Base-by-base conservation (phyloP, 495 filamentous ascomycete species). In the Barbatosphaeria neglecta region DNA sequence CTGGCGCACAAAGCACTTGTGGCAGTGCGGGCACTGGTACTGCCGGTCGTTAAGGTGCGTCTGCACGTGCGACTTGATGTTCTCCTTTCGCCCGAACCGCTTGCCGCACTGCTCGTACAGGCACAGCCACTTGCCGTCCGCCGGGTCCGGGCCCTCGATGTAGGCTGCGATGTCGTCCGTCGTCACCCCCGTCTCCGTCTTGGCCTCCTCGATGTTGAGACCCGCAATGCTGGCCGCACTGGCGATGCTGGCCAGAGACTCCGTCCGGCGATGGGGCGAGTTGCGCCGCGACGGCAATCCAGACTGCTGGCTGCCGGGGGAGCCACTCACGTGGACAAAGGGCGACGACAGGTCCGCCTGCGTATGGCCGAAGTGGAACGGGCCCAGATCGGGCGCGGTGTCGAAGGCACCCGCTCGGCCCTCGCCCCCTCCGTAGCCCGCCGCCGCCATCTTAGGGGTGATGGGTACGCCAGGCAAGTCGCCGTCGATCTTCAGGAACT, bases 31-130 rank as follows among this genome's bases (percentile, higher is more conserved):
- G 60, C 92, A 98, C 56, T 81, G 78, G 66, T 82, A 98, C 58
- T 95, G 93, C 23, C 93, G 77, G 52, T 97, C 93, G 51, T 90
- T 90, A 45, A 98, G 81, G 58, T 98, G 92, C 1, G 92, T 96
- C 63, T 98, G 92, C 37, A 98, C 86, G 61, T 98, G 92, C 8
- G 88, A 90, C 57, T 90, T 93, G 69, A 95, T 93, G 63, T 98
- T 98, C 65, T 98, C 92, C 60, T 94, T 92, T 41, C 92, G 77
- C 11, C 86, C 87, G 58, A 97, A 98, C 13, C 77, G 75, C 53
- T 92, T 90, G 33, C 75, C 70, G 68, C 92, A 98, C 11, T 79
- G 79, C 3, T 83, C 78, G 55, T 77, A 95, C 5, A 84, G 64
- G 61, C 92, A 98, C 2, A 84, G 70, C 86, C 88, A 97, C 64